Evolutionary conservation across 495 filamentous ascomycete genomes (phyloP).

Genomic region (Apodospora peruviana): DNA sequence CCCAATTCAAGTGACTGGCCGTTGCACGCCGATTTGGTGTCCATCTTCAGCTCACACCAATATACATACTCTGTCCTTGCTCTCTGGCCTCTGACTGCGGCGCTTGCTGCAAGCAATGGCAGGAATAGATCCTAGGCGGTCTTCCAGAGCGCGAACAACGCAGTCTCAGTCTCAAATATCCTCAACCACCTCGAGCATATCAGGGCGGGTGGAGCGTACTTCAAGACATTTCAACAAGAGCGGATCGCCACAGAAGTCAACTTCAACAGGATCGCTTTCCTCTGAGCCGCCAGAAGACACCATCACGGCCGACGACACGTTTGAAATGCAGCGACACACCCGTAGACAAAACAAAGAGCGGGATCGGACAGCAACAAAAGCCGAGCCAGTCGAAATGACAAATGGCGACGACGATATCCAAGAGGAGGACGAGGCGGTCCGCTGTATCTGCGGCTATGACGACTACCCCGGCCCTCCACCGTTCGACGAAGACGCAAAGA

Average conservation of each 20-base stretch:
- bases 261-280: constrained; percentile 62
- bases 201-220: constrained; percentile 60
- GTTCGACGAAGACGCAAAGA: constrained; percentile 54
- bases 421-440: constrained; percentile 89
- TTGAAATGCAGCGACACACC: constrained; percentile 55
- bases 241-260: constrained; percentile 65
- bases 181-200: constrained; percentile 64
- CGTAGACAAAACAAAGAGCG: constrained; percentile 60
- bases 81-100: constrained; percentile 19
- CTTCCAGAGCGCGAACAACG: constrained; percentile 79
- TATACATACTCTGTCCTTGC: background rate
- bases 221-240: constrained; percentile 67
- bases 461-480: constrained; percentile 89
- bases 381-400: constrained; percentile 45
- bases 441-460: constrained; percentile 89
- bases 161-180: constrained; percentile 76
- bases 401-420: constrained; percentile 59
- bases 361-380: constrained; percentile 43
- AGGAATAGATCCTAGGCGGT: constrained; percentile 72
- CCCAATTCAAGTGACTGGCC: no score
- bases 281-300: constrained; percentile 79
- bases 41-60: no score
- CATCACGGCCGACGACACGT: constrained; percentile 50
- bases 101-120: constrained; percentile 41
- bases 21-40: no score